Evolutionary conservation across 345 rosid species (phyloP), one percentile per base, ranked within the genome.

Genomic region (Gossypium herbaceum): DNA sequence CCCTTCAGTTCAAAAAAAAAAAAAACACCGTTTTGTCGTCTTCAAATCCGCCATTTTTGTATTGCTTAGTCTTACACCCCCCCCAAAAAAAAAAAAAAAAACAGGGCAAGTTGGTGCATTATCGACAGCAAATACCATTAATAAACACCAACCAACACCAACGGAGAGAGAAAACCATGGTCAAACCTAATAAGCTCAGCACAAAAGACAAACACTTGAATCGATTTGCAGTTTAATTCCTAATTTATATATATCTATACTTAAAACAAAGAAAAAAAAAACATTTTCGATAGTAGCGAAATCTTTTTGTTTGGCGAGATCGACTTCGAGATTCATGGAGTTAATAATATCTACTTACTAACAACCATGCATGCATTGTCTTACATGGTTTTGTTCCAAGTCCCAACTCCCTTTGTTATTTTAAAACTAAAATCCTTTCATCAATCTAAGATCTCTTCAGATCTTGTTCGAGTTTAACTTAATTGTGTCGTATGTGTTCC

Each of bases 311-410:
- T 58, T 12, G 63, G 29, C 1, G 29, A 22, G 27, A 13, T 71
- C 73, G 27, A 12, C 74, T 39, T 19, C 63, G 8, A 22, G 48
- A 56, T 72, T 72, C 75, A 72, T 55, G 64, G 34, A 20, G 65
- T 56, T 43, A 19, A 55, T 2, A 9, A 22, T 22, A 58, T 58
- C 62, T 59, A n/a, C 70, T 20, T 20, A 29, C 9, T 41, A 55
- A 20, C 75, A 72, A 57, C 39, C 20, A 57, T 57, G 19, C 34
- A n/a, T 55, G 27, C 27, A 8, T 70, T 51, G 60, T 29, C 5
- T 3, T 13, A 41, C 3, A 41, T 64, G 41, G 69, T 9, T 8
- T 45, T 45, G 13, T 45, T 45, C 19, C 41, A 34, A 34, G 41
- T 41, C 39, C 9, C 39, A 34, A 4, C 39, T 29, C 12, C 22